These are phyloP conservation scores for Talaromyces trachyspermus DNA, from an alignment of 495 filamentous ascomycete species.

Conservation along the genomic window DNA sequence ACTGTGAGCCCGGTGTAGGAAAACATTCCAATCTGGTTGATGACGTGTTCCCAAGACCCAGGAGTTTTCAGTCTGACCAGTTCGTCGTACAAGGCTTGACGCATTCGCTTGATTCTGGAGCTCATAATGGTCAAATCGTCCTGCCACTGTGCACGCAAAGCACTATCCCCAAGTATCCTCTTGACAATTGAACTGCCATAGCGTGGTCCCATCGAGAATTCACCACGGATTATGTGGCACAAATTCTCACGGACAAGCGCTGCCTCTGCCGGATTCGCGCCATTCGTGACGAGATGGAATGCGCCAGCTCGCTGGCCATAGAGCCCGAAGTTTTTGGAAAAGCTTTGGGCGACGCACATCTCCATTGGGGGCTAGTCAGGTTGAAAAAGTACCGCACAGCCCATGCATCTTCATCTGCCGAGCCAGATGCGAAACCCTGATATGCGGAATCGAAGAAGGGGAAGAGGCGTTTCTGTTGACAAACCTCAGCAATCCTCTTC, in stretches of 20 bases:
- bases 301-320: slow-evolving; percentile 47
- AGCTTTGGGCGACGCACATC: slow-evolving; percentile 44
- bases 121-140: slow-evolving; percentile 44
- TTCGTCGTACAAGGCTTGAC: slow-evolving; percentile 36
- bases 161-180: slow-evolving; percentile 33
- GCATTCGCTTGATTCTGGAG: slow-evolving; percentile 43
- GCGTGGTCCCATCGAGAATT: slow-evolving; percentile 43
- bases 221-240: slow-evolving; percentile 39
- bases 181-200: slow-evolving; percentile 44
- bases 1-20: slow-evolving; percentile 42
- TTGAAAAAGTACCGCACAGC: slow-evolving; percentile 47
- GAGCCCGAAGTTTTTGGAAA: slow-evolving; percentile 51
- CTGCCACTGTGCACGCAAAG: slow-evolving; percentile 40
- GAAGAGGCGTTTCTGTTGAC: slow-evolving; percentile 43
- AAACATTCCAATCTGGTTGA: slow-evolving; percentile 48
- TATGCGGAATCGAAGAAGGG: slow-evolving; percentile 52
- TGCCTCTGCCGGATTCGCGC: slow-evolving; percentile 23
- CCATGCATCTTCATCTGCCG: slow-evolving; percentile 46
- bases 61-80: slow-evolving; percentile 36
- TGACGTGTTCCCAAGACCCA: slow-evolving; percentile 43
- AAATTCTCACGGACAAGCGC: slow-evolving; percentile 36
- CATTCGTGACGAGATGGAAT: slow-evolving; percentile 39
- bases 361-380: slow-evolving; percentile 41
- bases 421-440: slow-evolving; percentile 50
- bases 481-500: slow-evolving; percentile 43